These are phyloP conservation scores for Anacardium occidentale DNA, from an alignment of 345 rosid genomes.

Conservation along the genomic window DNA sequence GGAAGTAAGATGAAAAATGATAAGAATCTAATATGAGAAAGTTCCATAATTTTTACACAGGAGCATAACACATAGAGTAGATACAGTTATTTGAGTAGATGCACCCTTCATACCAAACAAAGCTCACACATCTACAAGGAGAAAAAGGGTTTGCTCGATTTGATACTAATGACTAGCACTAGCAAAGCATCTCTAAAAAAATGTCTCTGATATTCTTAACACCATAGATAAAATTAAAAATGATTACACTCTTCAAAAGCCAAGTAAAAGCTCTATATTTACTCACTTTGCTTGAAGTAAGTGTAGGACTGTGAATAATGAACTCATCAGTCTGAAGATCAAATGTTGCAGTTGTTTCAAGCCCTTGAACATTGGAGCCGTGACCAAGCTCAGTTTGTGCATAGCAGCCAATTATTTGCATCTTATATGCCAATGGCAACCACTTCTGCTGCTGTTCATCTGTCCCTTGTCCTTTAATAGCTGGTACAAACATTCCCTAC, in stretches of 20 bases:
- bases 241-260: not conserved
- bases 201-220: not conserved
- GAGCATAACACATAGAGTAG: constrained; percentile 8
- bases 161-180: not conserved
- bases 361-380: constrained; percentile 99
- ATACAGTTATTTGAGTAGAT: not conserved
- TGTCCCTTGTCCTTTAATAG: constrained; percentile 94
- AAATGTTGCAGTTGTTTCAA: constrained; percentile 96
- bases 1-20: constrained; percentile 2
- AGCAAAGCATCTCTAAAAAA: not conserved
- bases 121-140: not conserved
- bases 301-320: constrained; percentile 81
- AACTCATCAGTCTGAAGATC: constrained; percentile 93
- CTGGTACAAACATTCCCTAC: constrained; percentile 98
- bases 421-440: constrained; percentile 83
- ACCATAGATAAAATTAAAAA: not conserved
- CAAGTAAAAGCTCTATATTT: not conserved
- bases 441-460: constrained; percentile 93
- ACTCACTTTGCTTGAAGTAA: constrained; percentile 90
- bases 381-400: constrained; percentile 99
- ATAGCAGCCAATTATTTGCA: constrained; percentile 98
- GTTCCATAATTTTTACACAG: constrained; percentile 2
- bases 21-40: constrained; percentile 13
- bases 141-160: not conserved
- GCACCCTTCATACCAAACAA: not conserved